Evolutionary conservation across 2,329 filamentous ascomycete species (phyloP), one percentile per base, ranked within the genome.

Genomic region (Stagonosporopsis vannaccii): DNA sequence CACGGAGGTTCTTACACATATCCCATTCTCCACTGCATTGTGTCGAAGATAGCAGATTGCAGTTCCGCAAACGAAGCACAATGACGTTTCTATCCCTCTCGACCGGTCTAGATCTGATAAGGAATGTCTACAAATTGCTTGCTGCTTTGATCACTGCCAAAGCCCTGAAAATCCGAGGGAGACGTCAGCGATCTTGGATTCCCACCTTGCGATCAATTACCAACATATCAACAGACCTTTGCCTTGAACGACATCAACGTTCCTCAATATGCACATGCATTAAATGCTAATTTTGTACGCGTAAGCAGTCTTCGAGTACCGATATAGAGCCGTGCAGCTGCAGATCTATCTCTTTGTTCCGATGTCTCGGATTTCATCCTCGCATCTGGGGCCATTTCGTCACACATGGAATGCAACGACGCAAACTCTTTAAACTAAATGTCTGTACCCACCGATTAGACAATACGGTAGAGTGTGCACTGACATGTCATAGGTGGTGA

Each of bases 311-410:
- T 6, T 39, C 17, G 6, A 43, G 7, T 32, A 2, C 13, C 22
- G 19, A 33, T 6, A 28, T 28, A 13, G 19, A 36, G 52, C 30
- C 32, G 28, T 13, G 35, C n/a, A 15, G 19, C 39, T 9, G 23
- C 40, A 20, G 28, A 19, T 41, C 17, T 3, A 33, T 33, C 32
- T n/a, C 35, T 51, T 45, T 56, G 53, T 56, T 42, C 42, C 41
- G 46, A 42, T 37, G 11, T 36, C 36, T 42, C 41, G 42, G 41
- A 25, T 46, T 13, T 12, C 6, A 26, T 26, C 35, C 33, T 41
- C 4, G 40, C 19, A 20, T 42, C 19, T 13, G 15, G 17, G 5
- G 8, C 25, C 36, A 17, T 25, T 35, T 28, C 6, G 3, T 25
- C 28, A 22, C 33, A 15, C 36, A 26, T 17, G 13, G 17, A 20